Conservation (phyloP, 192 early-diverging fungal species). For the Funneliformis mosseae region DNA sequence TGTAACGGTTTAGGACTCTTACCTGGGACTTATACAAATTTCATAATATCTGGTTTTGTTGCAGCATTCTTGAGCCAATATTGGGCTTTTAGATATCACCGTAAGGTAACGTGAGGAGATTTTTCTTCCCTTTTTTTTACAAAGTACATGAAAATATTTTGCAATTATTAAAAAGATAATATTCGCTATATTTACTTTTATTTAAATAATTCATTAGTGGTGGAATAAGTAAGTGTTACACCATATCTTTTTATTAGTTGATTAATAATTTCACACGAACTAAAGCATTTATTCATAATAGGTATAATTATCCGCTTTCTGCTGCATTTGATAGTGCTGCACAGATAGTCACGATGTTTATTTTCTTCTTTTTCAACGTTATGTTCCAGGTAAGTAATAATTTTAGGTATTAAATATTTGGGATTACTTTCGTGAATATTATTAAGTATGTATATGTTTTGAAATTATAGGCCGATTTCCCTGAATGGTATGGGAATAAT, state of each 20-base stretch:
- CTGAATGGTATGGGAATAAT: constrained; percentile 35
- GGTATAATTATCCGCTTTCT: constrained; percentile 71
- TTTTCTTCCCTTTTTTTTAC: too few relatives aligned
- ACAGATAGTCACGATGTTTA: constrained; percentile 45
- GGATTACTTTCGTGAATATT: constrained; percentile 34
- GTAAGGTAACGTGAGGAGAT: background rate
- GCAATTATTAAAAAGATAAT: background rate
- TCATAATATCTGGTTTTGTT: constrained; percentile 29
- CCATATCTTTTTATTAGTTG: too few relatives aligned
- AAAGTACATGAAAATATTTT: too few relatives aligned
- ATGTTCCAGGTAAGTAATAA: constrained; percentile 24
- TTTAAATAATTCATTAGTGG: background rate
- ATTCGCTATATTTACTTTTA: background rate
- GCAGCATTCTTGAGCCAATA: constrained; percentile 16
- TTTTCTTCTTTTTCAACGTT: constrained; percentile 59
- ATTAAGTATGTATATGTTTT: constrained; percentile 38
- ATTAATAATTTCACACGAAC: too few relatives aligned
- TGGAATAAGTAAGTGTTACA: constrained; percentile 26
- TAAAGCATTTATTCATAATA: constrained; percentile 17
- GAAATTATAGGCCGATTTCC: constrained; percentile 42
- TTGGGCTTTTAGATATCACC: background rate
- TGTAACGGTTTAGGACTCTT: constrained; percentile 18
- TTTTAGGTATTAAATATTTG: background rate
- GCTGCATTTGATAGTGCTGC: constrained; percentile 67
- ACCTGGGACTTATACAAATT: constrained; percentile 30